phyloP scores from a whole-genome alignment of 495 filamentous ascomycete genomes.

The Annulohypoxylon maeteangense region DNA sequence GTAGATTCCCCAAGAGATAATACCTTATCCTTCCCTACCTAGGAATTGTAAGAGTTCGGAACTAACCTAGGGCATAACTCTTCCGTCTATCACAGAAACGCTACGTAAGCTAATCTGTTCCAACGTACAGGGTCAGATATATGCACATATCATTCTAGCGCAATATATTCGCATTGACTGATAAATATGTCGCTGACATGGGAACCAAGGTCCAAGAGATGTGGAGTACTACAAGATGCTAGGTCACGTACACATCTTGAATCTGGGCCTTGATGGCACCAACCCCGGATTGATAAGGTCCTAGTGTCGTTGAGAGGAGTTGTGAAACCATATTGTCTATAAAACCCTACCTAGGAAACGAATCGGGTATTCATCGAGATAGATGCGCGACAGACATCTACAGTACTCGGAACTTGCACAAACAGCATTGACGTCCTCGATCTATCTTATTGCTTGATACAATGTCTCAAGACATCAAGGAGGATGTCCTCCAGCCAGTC shows the following conservation, averaged over 20 bases:
- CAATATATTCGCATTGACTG: background rate
- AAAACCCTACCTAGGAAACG: constrained; percentile 18
- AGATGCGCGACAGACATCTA: constrained; percentile 18
- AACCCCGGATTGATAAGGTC: constrained; percentile 37
- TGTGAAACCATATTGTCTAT: constrained; percentile 26
- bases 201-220: background rate
- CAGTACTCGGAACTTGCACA: constrained; percentile 1
- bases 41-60: constrained; percentile 12
- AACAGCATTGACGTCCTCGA: background rate
- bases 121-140: background rate
- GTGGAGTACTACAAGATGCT: constrained; percentile 23
- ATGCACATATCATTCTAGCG: background rate
- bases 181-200: background rate
- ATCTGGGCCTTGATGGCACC: constrained; percentile 10
- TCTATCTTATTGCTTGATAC: constrained; percentile 1
- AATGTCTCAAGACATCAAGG: constrained; percentile 31
- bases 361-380: constrained; percentile 2
- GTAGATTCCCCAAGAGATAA: constrained; percentile 10
- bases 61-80: background rate
- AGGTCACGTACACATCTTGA: background rate
- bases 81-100: background rate
- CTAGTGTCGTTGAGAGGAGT: constrained; percentile 10
- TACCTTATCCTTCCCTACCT: constrained; percentile 9
- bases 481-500: constrained; percentile 24
- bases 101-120: constrained; percentile 9